A percentile compares a stretch with the other conserved stretches of the same genome.
These are phyloP conservation scores for Pezicula carpinea DNA, from an alignment of 2,329 filamentous ascomycete genomes.

Conservation along the genomic window DNA sequence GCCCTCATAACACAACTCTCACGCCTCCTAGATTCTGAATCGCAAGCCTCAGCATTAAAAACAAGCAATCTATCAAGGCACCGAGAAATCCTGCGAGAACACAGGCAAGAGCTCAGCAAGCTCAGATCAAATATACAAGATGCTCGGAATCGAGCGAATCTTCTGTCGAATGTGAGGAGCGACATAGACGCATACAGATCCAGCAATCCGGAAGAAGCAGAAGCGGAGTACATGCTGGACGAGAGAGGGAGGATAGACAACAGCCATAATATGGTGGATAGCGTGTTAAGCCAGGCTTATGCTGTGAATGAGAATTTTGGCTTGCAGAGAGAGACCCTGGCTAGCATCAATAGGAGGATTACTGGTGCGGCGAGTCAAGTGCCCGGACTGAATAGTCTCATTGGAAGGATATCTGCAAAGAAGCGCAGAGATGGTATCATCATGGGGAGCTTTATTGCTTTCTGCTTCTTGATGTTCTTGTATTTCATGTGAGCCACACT, in stretches of 20 bases:
- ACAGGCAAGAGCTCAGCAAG: slow-evolving; percentile 75
- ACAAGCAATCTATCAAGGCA: slow-evolving; percentile 92
- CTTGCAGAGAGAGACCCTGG: slow-evolving; percentile 80
- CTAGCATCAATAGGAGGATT: slow-evolving; percentile 86
- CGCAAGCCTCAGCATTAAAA: slow-evolving; percentile 86
- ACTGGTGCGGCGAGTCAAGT: slow-evolving; percentile 85
- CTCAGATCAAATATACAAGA: slow-evolving; percentile 70
- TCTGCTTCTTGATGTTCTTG: slow-evolving; percentile 84
- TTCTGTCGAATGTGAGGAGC: slow-evolving; percentile 83
- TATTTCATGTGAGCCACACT: slow-evolving; percentile 59
- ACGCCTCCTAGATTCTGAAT: slow-evolving; percentile 89
- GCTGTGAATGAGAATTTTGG: slow-evolving; percentile 91
- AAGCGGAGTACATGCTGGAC: slow-evolving; percentile 96
- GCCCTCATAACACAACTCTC: slow-evolving; percentile 74
- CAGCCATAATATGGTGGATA: slow-evolving; percentile 84
- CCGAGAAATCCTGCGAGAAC: slow-evolving; percentile 82
- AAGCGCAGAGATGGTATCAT: slow-evolving; percentile 95
- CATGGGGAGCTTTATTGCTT: slow-evolving; percentile 82
- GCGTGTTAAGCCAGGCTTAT: slow-evolving; percentile 90
- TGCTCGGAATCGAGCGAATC: slow-evolving; percentile 80
- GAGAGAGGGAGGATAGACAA: slow-evolving; percentile 83
- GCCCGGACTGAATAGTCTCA: slow-evolving; percentile 87
- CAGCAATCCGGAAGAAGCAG: slow-evolving; percentile 73
- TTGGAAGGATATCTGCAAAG: slow-evolving; percentile 87
- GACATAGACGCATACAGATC: slow-evolving; percentile 89